Base-by-base conservation (phyloP, 1,284 basidiomycete species). In the Cronartium quercuum region DNA sequence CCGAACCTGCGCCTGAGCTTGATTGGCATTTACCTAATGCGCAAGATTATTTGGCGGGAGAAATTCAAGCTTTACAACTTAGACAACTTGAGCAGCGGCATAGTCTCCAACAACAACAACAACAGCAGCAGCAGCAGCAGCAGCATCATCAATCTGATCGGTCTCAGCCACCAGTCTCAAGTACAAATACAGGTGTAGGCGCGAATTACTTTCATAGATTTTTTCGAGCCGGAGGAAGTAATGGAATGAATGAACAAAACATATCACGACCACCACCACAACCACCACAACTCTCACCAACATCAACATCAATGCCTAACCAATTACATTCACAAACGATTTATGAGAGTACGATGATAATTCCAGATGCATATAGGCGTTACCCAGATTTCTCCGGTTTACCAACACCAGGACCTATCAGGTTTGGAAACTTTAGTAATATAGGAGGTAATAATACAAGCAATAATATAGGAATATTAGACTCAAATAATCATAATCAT, bases 1-100 rank as follows among this genome's bases (percentile, higher is more conserved):
- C 71, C 24, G 71, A 75, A 66, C 71, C 71, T 37, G 47, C 71
- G 29, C 71, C 71, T 55, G 71, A 75, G 62, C 51, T 75, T 13
- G 71, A 75, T 60, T 75, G 71, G 71, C 63, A 74, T 51, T 21
- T 18, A 18, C 47, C 18, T 51, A 64, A 74, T 29, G 65, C 70
- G 1, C 65, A 66, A 35, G 57, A 57, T 40, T 74, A 74, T 40
- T 44, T 66, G 40, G 64, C 70, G 0, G 41, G 61, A 15, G 70
- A 66, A 58, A 74, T 74, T 41, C 70, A 74, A 40, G 63, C 65
- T 58, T 42, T 74, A 13, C 70, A 74, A 74, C 18, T 74, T 3
- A 60, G 63, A 65, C 69, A 71, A 35, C 29, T 29, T 29, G 29
- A 29, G 29, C 29, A 29, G 29, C 29, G 29, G 29, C 29, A 29